Conservation (phyloP, 2,329 filamentous ascomycete species). For the Penicillium sp. region DNA sequence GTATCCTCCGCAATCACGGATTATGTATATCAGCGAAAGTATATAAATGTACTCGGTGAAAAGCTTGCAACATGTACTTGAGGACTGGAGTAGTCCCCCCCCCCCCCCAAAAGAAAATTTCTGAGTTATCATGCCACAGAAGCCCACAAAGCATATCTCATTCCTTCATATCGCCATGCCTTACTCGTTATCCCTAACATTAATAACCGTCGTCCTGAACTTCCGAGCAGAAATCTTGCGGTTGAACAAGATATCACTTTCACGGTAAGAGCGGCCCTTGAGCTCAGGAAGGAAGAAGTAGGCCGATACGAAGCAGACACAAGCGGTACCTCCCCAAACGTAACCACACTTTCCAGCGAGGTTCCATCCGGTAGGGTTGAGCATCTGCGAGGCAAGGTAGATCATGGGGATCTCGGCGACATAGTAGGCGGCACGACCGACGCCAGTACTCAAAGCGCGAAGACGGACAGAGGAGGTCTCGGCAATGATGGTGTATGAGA, state of each 20-base stretch:
- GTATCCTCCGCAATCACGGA: not conserved
- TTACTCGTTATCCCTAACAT: conserved; percentile 45
- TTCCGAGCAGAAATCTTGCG: conserved; percentile 43
- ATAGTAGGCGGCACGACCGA: conserved; percentile 44
- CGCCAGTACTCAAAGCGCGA: conserved; percentile 39
- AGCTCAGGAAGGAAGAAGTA: conserved; percentile 48
- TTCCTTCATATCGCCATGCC: not conserved
- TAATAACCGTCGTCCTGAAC: conserved; percentile 47
- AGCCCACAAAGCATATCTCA: not conserved
- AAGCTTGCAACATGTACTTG: not conserved
- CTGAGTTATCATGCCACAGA: not conserved
- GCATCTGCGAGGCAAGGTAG: conserved; percentile 40
- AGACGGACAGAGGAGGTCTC: conserved; percentile 41
- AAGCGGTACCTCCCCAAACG: conserved; percentile 48
- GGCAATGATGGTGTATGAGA: conserved; percentile 41
- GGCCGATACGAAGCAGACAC: conserved; percentile 42
- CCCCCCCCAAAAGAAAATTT: not conserved
- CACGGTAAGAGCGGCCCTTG: conserved; percentile 47
- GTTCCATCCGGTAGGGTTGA: conserved; percentile 43
- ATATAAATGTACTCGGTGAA: not conserved
- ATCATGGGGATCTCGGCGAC: conserved; percentile 46
- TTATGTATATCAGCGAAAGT: not conserved
- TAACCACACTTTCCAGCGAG: conserved; percentile 49
- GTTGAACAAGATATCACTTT: conserved; percentile 48
- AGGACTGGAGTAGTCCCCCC: not conserved